Evolutionary conservation across 2,329 filamentous ascomycete genomes (phyloP), one percentile per base, ranked within the genome.

Genomic region (Sporothrix pallida): DNA sequence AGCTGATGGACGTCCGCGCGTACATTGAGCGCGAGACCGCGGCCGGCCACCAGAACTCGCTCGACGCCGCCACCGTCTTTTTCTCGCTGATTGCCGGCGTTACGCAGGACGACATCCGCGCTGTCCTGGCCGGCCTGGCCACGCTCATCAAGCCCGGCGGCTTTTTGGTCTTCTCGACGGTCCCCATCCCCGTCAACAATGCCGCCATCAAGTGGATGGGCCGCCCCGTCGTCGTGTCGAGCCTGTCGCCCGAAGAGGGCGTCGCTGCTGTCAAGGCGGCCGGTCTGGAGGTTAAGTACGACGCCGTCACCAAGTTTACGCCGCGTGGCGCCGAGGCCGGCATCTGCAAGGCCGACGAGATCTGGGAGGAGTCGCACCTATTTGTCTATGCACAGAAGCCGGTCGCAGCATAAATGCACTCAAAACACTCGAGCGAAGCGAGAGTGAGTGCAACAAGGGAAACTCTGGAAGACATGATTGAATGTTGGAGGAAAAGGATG

Each of bases 91-190:
- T 80, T 12, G 78, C 78, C 37, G 77, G 74, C 44, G 74, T 80
- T 26, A 77, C 77, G 9, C 76, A 79, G 67, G 74, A 75, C 52
- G 79, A 79, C 9, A 80, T 80, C 23, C 74, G 76, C 10, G 72
- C 63, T 2, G 54, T 77, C 8, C 60, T 79, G 1, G 58, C 52
- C 7, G 75, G 74, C 13, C 76, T 84, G 10, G 77, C 79, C 50
- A 70, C 76, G 17, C 77, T 78, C 37, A 78, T 85, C 42, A 79
- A 78, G 63, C 79, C 81, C 3, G 80, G 80, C 6, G 82, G 82
- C 2, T 75, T 75, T 7, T 78, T 85, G 31, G 82, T 85, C 9
- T 86, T 86, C 76, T 84, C 84, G 0, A 81, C 78, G 0, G 76
- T 79, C 31, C 78, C 78, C 12, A 69, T 78, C 26, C 74, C 76